Conservation (phyloP, 2,329 filamentous ascomycete species). For the Balansia obtecta region DNA sequence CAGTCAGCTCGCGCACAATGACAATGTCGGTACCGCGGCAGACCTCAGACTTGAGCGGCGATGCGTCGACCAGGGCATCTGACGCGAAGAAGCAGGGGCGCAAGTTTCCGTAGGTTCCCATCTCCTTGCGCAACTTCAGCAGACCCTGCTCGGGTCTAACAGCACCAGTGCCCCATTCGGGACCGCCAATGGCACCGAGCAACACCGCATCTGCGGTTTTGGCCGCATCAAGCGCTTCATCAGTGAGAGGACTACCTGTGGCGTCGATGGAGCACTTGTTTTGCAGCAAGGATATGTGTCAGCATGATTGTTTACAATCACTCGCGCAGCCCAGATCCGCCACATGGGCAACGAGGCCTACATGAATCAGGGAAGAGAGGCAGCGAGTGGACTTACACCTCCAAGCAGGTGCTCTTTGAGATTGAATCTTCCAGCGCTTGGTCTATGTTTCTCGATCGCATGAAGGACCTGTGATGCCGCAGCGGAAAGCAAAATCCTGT, state of each 20-base stretch:
- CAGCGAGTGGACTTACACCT: slow-evolving; percentile 49
- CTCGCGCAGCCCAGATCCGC: too few species aligned
- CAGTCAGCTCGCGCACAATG: slow-evolving; percentile 83
- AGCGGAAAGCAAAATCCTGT: neutral
- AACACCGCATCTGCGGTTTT: slow-evolving; percentile 82
- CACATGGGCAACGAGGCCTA: too few species aligned
- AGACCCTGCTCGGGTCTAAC: slow-evolving; percentile 90
- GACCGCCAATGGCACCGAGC: slow-evolving; percentile 89
- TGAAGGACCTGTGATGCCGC: slow-evolving; percentile 53
- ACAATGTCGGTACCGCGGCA: slow-evolving; percentile 84
- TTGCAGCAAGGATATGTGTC: neutral
- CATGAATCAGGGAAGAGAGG: slow-evolving; percentile 1
- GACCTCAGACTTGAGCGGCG: slow-evolving; percentile 75
- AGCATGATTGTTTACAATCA: neutral
- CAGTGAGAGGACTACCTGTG: slow-evolving; percentile 65
- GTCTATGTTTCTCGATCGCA: slow-evolving; percentile 57
- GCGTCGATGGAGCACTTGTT: slow-evolving; percentile 82
- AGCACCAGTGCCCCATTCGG: slow-evolving; percentile 82
- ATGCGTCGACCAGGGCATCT: slow-evolving; percentile 68
- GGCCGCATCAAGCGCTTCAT: slow-evolving; percentile 69
- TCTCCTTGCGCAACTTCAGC: slow-evolving; percentile 81
- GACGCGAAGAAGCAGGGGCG: slow-evolving; percentile 93
- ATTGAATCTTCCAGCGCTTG: slow-evolving; percentile 64
- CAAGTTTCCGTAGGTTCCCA: slow-evolving; percentile 89
- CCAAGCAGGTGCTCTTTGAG: slow-evolving; percentile 80